Conservation (phyloP, 495 filamentous ascomycete genomes). For the Xylaria curta region DNA sequence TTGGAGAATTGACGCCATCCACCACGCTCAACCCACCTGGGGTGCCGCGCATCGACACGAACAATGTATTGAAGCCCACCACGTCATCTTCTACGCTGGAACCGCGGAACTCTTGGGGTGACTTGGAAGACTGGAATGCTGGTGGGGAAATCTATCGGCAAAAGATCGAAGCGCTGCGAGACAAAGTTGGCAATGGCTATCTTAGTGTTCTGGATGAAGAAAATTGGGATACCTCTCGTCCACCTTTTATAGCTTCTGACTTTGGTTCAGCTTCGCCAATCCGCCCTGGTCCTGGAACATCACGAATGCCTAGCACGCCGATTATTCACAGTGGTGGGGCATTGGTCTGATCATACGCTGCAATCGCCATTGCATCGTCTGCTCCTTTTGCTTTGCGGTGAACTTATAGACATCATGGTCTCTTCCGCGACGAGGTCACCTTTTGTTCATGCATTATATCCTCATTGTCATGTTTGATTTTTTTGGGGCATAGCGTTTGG, state of each 20-base stretch:
- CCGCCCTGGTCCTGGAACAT: slow-evolving; percentile 49
- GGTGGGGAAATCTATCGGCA: slow-evolving; percentile 81
- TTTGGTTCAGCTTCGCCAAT: slow-evolving; percentile 51
- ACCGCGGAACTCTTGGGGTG: slow-evolving; percentile 47
- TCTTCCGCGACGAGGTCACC: slow-evolving; percentile 16
- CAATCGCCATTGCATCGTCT: background rate
- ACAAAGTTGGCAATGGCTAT: slow-evolving; percentile 84
- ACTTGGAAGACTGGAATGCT: slow-evolving; percentile 66
- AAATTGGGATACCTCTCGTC: slow-evolving; percentile 57
- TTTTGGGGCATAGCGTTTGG: slow-evolving; percentile 30
- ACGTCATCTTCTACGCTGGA: slow-evolving; percentile 47
- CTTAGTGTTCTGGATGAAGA: slow-evolving; percentile 85
- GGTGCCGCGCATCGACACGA: slow-evolving; percentile 55
- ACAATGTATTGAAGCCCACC: slow-evolving; percentile 49
- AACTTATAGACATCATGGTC: slow-evolving; percentile 18
- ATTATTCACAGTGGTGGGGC: slow-evolving; percentile 58
- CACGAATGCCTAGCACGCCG: slow-evolving; percentile 54
- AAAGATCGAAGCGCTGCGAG: slow-evolving; percentile 83
- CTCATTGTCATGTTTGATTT: slow-evolving; percentile 17
- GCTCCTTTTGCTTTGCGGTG: slow-evolving; percentile 34
- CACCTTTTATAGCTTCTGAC: slow-evolving; percentile 44
- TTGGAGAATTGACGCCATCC: slow-evolving; percentile 40
- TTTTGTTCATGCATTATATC: slow-evolving; percentile 25
- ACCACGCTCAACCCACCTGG: slow-evolving; percentile 42
- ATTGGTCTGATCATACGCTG: slow-evolving; percentile 44